These are phyloP conservation scores for Sophora flavescens DNA, from an alignment of 306 rosid genomes.

Conservation along the genomic window DNA sequence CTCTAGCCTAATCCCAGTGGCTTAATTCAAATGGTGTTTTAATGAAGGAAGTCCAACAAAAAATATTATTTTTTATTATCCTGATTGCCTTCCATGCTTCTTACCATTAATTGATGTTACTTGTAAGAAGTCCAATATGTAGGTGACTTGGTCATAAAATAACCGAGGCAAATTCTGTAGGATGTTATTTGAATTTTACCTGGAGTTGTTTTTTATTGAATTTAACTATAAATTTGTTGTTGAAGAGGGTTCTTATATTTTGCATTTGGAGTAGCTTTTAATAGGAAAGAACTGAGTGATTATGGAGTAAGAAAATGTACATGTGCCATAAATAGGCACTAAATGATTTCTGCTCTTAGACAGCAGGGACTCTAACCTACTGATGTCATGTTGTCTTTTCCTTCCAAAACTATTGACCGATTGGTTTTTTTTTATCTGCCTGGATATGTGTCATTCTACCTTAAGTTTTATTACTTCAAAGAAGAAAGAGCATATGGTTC, in stretches of 20 bases:
- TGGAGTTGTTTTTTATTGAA: slow-evolving; percentile 1
- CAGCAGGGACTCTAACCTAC: neutral
- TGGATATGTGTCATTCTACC: neutral
- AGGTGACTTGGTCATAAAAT: neutral
- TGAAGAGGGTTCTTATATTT: neutral
- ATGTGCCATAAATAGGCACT: neutral
- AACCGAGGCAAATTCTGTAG: neutral
- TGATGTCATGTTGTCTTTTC: neutral
- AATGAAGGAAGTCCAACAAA: slow-evolving; percentile 8
- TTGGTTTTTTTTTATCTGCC: neutral
- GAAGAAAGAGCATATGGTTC: neutral
- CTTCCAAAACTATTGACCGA: neutral
- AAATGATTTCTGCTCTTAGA: neutral
- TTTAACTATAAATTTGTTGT: neutral
- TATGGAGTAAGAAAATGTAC: slow-evolving; percentile 6
- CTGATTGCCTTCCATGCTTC: slow-evolving; percentile 17
- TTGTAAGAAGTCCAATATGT: neutral
- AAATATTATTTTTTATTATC: neutral
- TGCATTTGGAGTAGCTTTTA: neutral
- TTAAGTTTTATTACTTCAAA: neutral
- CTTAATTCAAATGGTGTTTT: slow-evolving; percentile 11
- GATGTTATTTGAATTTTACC: neutral
- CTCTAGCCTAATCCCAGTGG: neutral
- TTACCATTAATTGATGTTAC: slow-evolving; percentile 18
- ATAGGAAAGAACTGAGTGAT: neutral